Evolutionary conservation across 2,329 filamentous ascomycete genomes (phyloP), one percentile per base, ranked within the genome.

Genomic region (Aspergillus pseudoterreus): DNA sequence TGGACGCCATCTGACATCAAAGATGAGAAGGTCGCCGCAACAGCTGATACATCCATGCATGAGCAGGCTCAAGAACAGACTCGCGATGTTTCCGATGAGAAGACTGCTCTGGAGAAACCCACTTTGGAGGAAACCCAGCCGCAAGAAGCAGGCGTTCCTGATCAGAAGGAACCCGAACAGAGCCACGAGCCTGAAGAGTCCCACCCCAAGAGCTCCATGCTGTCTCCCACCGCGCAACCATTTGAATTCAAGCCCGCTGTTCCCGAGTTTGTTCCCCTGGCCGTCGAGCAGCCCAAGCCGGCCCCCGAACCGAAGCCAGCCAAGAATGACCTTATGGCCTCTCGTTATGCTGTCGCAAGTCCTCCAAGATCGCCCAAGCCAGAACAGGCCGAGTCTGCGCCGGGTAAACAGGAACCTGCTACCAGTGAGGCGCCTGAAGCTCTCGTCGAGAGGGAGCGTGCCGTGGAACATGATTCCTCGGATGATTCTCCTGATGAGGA

Each of bases 171-270:
- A n/a, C 50, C 52, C 2, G 52, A 63, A 50, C 53, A 59, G 46
- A 35, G 46, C 33, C 48, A 62, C 14, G 57, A 60, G 44, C 19
- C 51, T 30, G 54, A 62, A n/a, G 60, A 64, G 49, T 56, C 54
- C 43, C 56, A 59, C 12, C 24, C 49, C 36, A 69, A 67, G 64
- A 76, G 76, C 58, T 79, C 79, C 58, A 83, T 83, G 4, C 75
- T 92, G 21, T 92, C 88, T 33, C 86, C 87, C 4, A 79, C 83
- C 14, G 87, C 88, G 0, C 83, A 82, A 61, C 80, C 87, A 0
- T 95, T 94, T 65, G 79, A 79, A 50, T 78, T 75, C 60, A 69
- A 72, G 52, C 62, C 70, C 53, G 61, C 62, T 46, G 62, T 67
- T 47, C 52, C 64, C 38, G 58, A 64, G 43, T 66, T 69, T 49